Evolutionary conservation across 805 yeast genomes (phyloP), one percentile per base, ranked within the genome.

Genomic region (Clavispora fructus): DNA sequence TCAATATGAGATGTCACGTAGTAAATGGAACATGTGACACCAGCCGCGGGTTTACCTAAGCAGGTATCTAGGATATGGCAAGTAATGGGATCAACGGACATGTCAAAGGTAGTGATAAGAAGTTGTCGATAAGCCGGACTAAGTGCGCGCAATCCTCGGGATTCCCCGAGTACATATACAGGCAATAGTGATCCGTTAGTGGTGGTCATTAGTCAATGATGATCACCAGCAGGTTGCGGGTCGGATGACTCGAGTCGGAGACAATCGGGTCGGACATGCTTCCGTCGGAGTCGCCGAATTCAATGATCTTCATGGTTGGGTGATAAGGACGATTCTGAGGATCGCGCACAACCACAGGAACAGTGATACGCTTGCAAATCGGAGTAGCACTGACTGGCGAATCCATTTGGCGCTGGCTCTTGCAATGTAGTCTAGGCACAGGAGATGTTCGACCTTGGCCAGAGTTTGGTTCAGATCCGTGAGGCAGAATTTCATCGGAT

Each of bases 31-130:
- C 94, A 87, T 3, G 73, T 67, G n/a, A 91, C 91, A n/a, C 73
- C 75, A 0, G 67, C 61, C 1, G 96, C 97, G 1, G 98, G 98
- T 49, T 71, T 75, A 1, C 98, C 98, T 7, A 73, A 65, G 9
- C 86, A 82, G 7, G 97, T 90, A 59, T 91, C 96, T 19, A 91
- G 72, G 9, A 91, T 79, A 63, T 91, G 98, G 68, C 97, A 91
- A 3, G 97, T 90, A 35, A 90, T 79, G 39, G 92, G 92, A 29
- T 64, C 67, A 30, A 62, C 67, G 16, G 67, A 56, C 65, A 63
- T 54, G 23, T 31, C 19, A 35, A 33, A 32, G 31, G 16, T 14
- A 25, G 26, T 40, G 39, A 41, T n/a, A 28, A 9, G 25, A 39
- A 29, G 19, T 33, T 16, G 25, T 29, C n/a, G 42, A 40, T 40